Evolutionary conservation across 352 stramenopile species (phyloP).

Genomic region (Albugo candida): DNA sequence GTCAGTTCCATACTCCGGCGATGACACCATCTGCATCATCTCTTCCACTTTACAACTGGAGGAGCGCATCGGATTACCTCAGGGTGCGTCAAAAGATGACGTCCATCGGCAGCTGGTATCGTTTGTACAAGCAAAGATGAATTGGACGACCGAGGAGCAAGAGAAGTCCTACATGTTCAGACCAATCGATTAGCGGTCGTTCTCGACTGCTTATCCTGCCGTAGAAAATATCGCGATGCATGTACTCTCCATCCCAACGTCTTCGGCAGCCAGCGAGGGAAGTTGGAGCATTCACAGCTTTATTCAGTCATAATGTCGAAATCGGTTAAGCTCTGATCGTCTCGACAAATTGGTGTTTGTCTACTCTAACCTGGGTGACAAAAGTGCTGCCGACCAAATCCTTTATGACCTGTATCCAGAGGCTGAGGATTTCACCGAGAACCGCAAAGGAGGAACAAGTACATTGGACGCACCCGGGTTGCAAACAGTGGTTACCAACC

Average conservation of each 20-base stretch:
- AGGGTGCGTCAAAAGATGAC: not conserved
- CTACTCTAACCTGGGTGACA: constrained; percentile 7
- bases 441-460: too few species aligned
- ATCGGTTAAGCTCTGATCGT: not conserved
- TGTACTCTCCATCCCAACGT: constrained; percentile 5
- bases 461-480: too few species aligned
- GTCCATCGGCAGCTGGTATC: constrained; percentile 1
- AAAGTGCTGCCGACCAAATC: constrained; percentile 5
- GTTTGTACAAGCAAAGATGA: constrained; percentile 1
- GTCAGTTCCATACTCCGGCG: not conserved
- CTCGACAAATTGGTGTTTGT: constrained; percentile 9
- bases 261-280: constrained; percentile 7
- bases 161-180: not conserved
- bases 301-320: constrained; percentile 6
- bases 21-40: constrained; percentile 2
- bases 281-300: constrained; percentile 7
- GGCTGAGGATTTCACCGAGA: too few species aligned
- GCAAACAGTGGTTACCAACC: too few species aligned
- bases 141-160: not conserved
- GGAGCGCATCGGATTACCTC: not conserved
- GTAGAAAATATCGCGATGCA: not conserved
- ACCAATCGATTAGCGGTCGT: constrained; percentile 6
- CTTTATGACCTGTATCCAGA: constrained; percentile 10
- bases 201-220: not conserved
- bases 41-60: not conserved